Base-by-base conservation (phyloP, 2,329 filamentous ascomycete species). In the Madurella mycetomatis region DNA sequence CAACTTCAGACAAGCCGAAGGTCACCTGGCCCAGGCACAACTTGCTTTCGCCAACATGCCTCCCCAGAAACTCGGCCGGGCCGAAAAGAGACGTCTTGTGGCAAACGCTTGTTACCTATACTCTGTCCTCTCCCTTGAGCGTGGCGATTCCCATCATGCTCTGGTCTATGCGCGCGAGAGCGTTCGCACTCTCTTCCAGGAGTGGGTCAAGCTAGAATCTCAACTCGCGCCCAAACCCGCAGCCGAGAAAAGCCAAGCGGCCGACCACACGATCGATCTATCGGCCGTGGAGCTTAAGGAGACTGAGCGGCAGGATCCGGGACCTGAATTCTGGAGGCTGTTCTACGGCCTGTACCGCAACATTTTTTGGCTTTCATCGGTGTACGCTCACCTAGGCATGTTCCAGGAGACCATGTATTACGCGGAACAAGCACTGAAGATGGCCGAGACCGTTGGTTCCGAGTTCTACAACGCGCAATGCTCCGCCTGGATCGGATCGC, bases 321-420 rank as follows among this genome's bases (percentile, higher is more conserved):
- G 84, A 49, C 84, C 90, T 1, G 79, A 82, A 2, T 91, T 92
- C 64, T 97, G 92, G 92, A 77, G 80, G 5, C 76, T 96, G 17
- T 84, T 94, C 8, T 81, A 83, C 30, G 84, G 86, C 1, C 78
- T 96, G 17, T 85, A 91, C 62, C 80, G 82, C 31, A 83, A 85
- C 53, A 75, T 95, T 13, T 72, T 85, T 56, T 85, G 91, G 54
- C 80, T 96, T 2, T 90, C 90, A 0, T 80, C 81, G 4, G 76
- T 95, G 1, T 96, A 92, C 62, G 84, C 87, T 1, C 87, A 95
- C 60, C 82, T 94, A 59, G 94, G 94, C 30, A 81, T 95, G 71
- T 90, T 91, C 60, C 85, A 90, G 56, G 92, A 97, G 68, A 92
- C 92, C 1, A 73, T 92, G 0, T 94, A 92, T 67, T 95, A 95